phyloP scores from a whole-genome alignment of 345 rosid genomes.

The Barbarea vulgaris region DNA sequence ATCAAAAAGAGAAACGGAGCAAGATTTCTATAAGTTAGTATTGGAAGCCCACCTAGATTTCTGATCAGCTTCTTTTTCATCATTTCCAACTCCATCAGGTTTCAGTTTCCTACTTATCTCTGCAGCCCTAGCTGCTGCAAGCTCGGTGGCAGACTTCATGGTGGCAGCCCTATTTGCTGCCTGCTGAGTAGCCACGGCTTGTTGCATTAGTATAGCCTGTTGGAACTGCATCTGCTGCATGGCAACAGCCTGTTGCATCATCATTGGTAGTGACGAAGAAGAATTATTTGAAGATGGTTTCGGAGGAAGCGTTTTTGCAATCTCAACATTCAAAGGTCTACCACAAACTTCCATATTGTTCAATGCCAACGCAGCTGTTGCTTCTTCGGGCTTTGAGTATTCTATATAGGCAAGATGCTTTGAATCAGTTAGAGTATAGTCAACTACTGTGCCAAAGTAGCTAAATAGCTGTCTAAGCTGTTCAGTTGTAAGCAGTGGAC shows the following conservation, averaged over 20 bases:
- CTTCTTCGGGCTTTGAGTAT: slow-evolving; percentile 85
- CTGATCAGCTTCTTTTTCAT: slow-evolving; percentile 57
- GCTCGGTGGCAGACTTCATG: slow-evolving; percentile 98
- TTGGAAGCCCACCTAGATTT: slow-evolving; percentile 60
- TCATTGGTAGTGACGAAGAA: slow-evolving; percentile 86
- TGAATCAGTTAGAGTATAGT: slow-evolving; percentile 80
- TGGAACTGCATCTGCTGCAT: slow-evolving; percentile 99
- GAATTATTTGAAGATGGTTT: slow-evolving; percentile 60
- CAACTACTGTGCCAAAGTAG: slow-evolving; percentile 87
- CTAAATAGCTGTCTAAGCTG: slow-evolving; percentile 91
- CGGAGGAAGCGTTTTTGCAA: slow-evolving; percentile 89
- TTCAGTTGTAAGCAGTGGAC: slow-evolving; percentile 84
- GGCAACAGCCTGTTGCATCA: slow-evolving; percentile 99
- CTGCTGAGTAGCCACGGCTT: slow-evolving; percentile 91
- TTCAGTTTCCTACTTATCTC: slow-evolving; percentile 89
- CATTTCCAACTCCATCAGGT: slow-evolving; percentile 71
- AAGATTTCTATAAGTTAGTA: background rate
- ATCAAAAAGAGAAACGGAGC: background rate
- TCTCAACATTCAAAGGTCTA: slow-evolving; percentile 87
- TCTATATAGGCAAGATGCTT: slow-evolving; percentile 93
- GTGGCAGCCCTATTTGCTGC: slow-evolving; percentile 93
- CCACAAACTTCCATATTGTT: slow-evolving; percentile 96
- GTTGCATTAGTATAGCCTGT: slow-evolving; percentile 97
- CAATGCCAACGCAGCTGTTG: slow-evolving; percentile 84
- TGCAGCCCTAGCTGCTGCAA: slow-evolving; percentile 97